phyloP scores from a whole-genome alignment of 2,329 filamentous ascomycete genomes.

The Dactylellina parvicollis region DNA sequence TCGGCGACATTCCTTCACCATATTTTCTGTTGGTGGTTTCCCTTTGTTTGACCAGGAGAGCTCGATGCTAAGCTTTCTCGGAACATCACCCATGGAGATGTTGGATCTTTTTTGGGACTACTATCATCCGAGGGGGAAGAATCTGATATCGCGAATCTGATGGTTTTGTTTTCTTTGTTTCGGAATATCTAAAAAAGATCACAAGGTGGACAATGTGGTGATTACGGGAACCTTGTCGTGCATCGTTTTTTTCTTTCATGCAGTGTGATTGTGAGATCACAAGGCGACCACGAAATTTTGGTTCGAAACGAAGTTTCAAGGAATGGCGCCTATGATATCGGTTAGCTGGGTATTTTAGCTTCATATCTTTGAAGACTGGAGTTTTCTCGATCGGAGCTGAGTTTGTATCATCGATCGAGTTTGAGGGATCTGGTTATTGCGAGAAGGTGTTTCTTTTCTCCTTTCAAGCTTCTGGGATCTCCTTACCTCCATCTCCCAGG shows the following conservation, averaged over 20 bases:
- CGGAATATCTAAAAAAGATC: constrained; percentile 16
- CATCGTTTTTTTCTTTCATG: constrained; percentile 14
- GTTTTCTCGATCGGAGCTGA: too few relatives aligned
- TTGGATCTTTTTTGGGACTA: too few relatives aligned
- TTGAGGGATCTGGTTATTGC: too few relatives aligned
- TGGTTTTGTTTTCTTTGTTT: neutral
- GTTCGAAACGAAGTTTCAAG: too few relatives aligned
- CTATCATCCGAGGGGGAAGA: too few relatives aligned
- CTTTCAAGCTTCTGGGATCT: too few relatives aligned
- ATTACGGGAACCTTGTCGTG: neutral
- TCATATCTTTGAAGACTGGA: too few relatives aligned
- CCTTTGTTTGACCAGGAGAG: neutral
- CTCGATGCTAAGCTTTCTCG: neutral
- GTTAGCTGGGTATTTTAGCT: constrained; percentile 4
- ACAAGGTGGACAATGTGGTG: constrained; percentile 17
- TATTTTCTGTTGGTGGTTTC: neutral
- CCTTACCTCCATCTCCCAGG: too few relatives aligned
- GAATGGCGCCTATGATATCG: too few relatives aligned
- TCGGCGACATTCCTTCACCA: constrained; percentile 1
- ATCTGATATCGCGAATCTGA: too few relatives aligned
- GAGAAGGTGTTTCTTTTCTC: too few relatives aligned
- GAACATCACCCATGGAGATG: neutral
- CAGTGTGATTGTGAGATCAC: constrained; percentile 14
- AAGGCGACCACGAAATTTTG: neutral
- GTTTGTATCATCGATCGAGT: too few relatives aligned